phyloP scores from a whole-genome alignment of 1,139 yeast species.

The Zygoascus hellenicus region DNA sequence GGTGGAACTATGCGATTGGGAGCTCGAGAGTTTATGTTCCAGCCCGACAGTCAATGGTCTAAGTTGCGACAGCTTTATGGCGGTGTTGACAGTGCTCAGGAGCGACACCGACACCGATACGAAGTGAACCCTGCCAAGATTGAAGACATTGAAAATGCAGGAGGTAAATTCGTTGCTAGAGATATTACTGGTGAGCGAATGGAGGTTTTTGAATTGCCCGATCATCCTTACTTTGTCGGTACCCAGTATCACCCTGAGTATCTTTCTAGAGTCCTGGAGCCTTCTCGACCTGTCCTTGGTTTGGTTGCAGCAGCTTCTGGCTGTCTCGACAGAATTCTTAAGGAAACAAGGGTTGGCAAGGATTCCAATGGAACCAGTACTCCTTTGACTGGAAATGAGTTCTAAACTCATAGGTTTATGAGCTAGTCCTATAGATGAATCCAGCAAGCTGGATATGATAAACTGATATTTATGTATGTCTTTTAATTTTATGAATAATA shows the following conservation, averaged over 20 bases:
- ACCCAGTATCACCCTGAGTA: conserved; percentile 99
- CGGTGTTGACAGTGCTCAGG: conserved; percentile 59
- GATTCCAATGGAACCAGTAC: conserved; percentile 8
- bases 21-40: conserved; percentile 81
- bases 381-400: conserved; percentile 6
- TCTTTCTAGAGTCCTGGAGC: conserved; percentile 90
- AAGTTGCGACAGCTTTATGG: conserved; percentile 78
- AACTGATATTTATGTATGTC: too few species aligned
- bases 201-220: conserved; percentile 81
- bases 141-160: conserved; percentile 61
- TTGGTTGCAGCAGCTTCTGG: conserved; percentile 91
- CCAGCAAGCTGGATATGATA: too few species aligned
- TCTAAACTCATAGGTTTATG: neutral
- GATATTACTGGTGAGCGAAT: conserved; percentile 87
- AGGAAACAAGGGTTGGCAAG: conserved; percentile 2
- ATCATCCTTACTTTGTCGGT: conserved; percentile 87
- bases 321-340: conserved; percentile 52
- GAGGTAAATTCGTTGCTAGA: conserved; percentile 85
- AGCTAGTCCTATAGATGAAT: too few species aligned
- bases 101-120: conserved; percentile 98
- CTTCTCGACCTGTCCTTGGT: conserved; percentile 95
- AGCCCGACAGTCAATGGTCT: conserved; percentile 61
- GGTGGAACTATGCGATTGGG: conserved; percentile 99
- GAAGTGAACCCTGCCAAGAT: conserved; percentile 89
- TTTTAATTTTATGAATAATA: too few species aligned